Percentiles rank a stretch among this genome's conserved stretches.
These are phyloP conservation scores for Serendipita sp. DNA, from an alignment of 768 basidiomycete species.

Conservation along the genomic window DNA sequence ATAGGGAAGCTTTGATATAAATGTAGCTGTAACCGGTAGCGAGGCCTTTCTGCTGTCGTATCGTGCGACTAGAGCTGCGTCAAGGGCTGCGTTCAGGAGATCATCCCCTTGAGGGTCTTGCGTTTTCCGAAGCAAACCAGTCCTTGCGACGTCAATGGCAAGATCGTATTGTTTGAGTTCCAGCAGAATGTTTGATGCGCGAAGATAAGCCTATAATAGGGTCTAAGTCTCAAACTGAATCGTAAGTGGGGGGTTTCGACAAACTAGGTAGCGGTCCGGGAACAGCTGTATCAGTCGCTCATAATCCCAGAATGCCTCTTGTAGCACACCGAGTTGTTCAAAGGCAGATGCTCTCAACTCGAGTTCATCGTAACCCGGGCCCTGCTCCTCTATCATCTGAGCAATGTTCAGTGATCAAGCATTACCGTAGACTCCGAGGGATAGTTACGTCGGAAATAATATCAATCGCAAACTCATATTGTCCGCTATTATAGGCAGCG, in stretches of 20 bases:
- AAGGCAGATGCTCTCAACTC: background rate
- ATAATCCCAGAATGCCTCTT: constrained; percentile 55
- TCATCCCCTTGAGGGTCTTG: background rate
- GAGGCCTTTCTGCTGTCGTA: background rate
- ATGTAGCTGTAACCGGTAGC: background rate
- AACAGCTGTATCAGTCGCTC: constrained; percentile 50
- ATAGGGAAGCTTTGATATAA: background rate
- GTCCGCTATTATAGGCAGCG: constrained; percentile 25
- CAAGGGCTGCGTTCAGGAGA: background rate
- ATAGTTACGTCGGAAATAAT: constrained; percentile 31
- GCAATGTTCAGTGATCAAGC: no score
- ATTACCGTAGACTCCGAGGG: no score
- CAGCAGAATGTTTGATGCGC: background rate
- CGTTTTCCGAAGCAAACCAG: background rate
- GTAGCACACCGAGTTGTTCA: constrained; percentile 14
- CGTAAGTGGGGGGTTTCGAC: background rate
- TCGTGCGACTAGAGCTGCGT: background rate
- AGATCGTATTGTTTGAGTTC: background rate
- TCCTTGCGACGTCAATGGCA: background rate
- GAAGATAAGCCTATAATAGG: background rate
- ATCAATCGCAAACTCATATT: constrained; percentile 30
- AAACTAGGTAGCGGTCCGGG: constrained; percentile 47
- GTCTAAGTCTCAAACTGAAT: background rate
- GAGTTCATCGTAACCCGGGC: background rate
- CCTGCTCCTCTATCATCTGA: no score